A percentile compares a stretch with the other conserved stretches of the same genome.
phyloP scores from a whole-genome alignment of 2,329 filamentous ascomycete genomes.

The Pseudogymnoascus destructans region DNA sequence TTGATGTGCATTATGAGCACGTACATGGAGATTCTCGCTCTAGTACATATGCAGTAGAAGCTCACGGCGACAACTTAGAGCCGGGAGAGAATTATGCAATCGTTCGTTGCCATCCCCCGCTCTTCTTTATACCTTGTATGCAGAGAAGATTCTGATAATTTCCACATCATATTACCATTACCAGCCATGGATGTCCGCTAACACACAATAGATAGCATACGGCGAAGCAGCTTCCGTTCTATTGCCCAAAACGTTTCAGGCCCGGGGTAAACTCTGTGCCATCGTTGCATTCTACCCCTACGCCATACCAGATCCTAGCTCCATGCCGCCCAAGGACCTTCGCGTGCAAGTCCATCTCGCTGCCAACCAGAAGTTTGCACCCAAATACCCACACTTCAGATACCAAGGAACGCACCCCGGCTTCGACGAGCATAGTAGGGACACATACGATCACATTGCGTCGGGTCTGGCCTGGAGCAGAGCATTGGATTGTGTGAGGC shows the following conservation, averaged over 20 bases:
- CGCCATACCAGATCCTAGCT: conserved; percentile 36
- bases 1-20: conserved; percentile 37
- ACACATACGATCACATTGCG: conserved; percentile 51
- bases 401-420: conserved; percentile 38
- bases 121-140: neutral
- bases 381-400: conserved; percentile 9
- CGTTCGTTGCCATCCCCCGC: conserved; percentile 39
- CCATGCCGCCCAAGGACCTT: conserved; percentile 26
- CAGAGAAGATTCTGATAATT: neutral
- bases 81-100: conserved; percentile 41
- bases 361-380: conserved; percentile 7
- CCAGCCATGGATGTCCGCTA: conserved; percentile 10
- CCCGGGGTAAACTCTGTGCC: conserved; percentile 42
- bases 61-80: conserved; percentile 35
- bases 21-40: conserved; percentile 8
- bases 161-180: conserved; percentile 38
- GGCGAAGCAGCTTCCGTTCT: conserved; percentile 6
- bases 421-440: conserved; percentile 58
- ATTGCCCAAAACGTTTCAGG: conserved; percentile 16
- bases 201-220: conserved; percentile 4
- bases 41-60: conserved; percentile 32
- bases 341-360: conserved; percentile 25
- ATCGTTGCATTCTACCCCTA: conserved; percentile 52
- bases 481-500: conserved; percentile 44
- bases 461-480: conserved; percentile 58